These are phyloP conservation scores for Dichotomocladium elegans DNA, from an alignment of 371 early-diverging fungal genomes.

Conservation along the genomic window DNA sequence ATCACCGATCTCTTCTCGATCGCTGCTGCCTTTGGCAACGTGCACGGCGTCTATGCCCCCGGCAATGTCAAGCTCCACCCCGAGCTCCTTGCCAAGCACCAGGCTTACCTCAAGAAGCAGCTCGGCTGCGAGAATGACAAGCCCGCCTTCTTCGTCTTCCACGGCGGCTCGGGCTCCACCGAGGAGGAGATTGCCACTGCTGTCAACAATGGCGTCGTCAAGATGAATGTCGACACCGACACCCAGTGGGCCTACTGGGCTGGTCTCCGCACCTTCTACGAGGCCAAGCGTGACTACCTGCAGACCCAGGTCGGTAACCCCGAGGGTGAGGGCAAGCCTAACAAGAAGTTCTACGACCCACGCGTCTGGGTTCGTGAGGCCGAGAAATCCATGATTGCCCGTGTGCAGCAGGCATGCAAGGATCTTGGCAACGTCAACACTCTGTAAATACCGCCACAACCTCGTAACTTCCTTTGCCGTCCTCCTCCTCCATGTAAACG, in stretches of 20 bases:
- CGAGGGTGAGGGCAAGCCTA: slow-evolving; percentile 84
- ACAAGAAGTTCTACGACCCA: slow-evolving; percentile 94
- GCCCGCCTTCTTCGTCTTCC: slow-evolving; percentile 92
- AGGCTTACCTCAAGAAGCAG: slow-evolving; percentile 70
- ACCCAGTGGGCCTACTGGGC: slow-evolving; percentile 85
- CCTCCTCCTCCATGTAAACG: no score
- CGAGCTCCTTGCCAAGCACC: slow-evolving; percentile 85
- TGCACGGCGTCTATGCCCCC: slow-evolving; percentile 90
- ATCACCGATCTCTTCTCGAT: slow-evolving; percentile 82
- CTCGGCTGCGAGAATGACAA: slow-evolving; percentile 52
- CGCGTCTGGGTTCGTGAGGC: slow-evolving; percentile 52
- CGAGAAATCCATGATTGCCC: slow-evolving; percentile 78
- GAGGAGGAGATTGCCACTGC: slow-evolving; percentile 79
- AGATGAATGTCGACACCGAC: slow-evolving; percentile 89
- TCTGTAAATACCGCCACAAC: slow-evolving; percentile 43
- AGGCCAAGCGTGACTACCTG: slow-evolving; percentile 70
- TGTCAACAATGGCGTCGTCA: slow-evolving; percentile 80
- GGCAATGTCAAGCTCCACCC: slow-evolving; percentile 90
- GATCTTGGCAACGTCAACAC: slow-evolving; percentile 73
- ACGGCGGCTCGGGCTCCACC: slow-evolving; percentile 89
- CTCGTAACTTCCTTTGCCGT: not conserved
- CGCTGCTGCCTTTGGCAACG: slow-evolving; percentile 87
- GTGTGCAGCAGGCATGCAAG: slow-evolving; percentile 76
- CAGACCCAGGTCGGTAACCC: slow-evolving; percentile 91
- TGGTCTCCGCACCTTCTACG: slow-evolving; percentile 69